phyloP scores from a whole-genome alignment of 768 basidiomycete species.

The Psilocybe azurescens region DNA sequence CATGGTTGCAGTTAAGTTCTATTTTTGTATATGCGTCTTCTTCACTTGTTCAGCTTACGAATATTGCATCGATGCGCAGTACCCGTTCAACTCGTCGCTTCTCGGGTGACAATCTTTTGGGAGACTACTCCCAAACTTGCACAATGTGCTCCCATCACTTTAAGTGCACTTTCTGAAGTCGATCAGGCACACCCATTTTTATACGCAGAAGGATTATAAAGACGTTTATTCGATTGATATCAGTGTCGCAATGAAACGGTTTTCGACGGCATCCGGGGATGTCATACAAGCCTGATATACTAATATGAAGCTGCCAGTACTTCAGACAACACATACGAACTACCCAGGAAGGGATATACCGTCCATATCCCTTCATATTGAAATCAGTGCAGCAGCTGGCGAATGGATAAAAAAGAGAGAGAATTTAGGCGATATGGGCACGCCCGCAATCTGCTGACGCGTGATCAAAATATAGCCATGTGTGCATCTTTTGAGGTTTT shows the following conservation, averaged over 20 bases:
- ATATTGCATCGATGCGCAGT: constrained; percentile 26
- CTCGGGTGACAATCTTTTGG: constrained; percentile 20
- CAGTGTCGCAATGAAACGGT: background rate
- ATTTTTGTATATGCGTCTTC: constrained; percentile 14
- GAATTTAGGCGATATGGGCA: constrained; percentile 17
- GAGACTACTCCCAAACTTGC: constrained; percentile 14
- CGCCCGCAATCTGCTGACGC: constrained; percentile 20
- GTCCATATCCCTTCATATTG: background rate
- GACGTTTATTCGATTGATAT: constrained; percentile 2
- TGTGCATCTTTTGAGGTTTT: constrained; percentile 16
- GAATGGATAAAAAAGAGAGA: constrained; percentile 1
- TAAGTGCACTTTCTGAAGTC: constrained; percentile 11
- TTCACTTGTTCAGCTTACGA: constrained; percentile 15
- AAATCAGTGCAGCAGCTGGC: background rate
- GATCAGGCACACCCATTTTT: constrained; percentile 19
- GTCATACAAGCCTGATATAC: background rate
- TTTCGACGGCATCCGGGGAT: background rate
- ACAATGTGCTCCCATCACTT: constrained; percentile 13
- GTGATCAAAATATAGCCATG: constrained; percentile 24
- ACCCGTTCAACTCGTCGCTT: background rate
- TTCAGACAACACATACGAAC: background rate
- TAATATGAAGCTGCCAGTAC: background rate
- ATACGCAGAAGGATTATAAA: constrained; percentile 6
- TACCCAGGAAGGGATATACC: background rate
- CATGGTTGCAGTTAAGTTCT: constrained; percentile 22